phyloP scores from a whole-genome alignment of 2,329 filamentous ascomycete species.

The Emmonsia crescens region DNA sequence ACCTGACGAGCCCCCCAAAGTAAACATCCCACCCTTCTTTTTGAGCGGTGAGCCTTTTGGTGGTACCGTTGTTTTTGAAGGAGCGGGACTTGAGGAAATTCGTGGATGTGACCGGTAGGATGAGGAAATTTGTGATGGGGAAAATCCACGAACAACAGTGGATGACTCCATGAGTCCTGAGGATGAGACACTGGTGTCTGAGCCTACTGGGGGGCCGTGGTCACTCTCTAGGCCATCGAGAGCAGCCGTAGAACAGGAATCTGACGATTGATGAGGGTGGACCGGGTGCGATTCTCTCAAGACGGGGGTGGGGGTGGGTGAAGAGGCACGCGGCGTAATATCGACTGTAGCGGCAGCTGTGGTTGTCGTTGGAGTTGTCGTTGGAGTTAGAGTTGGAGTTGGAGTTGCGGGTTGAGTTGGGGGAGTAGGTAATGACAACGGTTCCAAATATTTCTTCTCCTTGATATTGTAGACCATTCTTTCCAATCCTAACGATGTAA shows the following conservation, averaged over 20 bases:
- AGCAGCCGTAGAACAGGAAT: conserved; percentile 51
- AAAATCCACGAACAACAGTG: conserved; percentile 78
- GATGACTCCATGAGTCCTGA: conserved; percentile 46
- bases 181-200: conserved; percentile 52
- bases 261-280: conserved; percentile 37
- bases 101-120: conserved; percentile 54
- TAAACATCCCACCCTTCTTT: conserved; percentile 58
- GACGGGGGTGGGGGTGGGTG: conserved; percentile 29
- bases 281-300: conserved; percentile 24
- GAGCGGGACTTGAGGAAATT: conserved; percentile 39
- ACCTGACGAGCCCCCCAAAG: conserved; percentile 73
- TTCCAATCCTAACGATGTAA: conserved; percentile 83
- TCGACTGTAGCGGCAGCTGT: conserved; percentile 31
- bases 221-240: conserved; percentile 37
- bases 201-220: conserved; percentile 35
- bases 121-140: conserved; percentile 60
- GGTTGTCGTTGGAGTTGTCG: conserved; percentile 18
- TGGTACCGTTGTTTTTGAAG: conserved; percentile 51
- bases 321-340: conserved; percentile 34
- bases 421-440: conserved; percentile 31
- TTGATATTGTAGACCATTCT: conserved; percentile 92
- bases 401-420: conserved; percentile 14
- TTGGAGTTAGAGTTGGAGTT: conserved; percentile 20
- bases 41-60: conserved; percentile 37
- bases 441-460: conserved; percentile 61